Evolutionary conservation across 352 stramenopile genomes (phyloP).

Genomic region (Globisporangium irregulare): DNA sequence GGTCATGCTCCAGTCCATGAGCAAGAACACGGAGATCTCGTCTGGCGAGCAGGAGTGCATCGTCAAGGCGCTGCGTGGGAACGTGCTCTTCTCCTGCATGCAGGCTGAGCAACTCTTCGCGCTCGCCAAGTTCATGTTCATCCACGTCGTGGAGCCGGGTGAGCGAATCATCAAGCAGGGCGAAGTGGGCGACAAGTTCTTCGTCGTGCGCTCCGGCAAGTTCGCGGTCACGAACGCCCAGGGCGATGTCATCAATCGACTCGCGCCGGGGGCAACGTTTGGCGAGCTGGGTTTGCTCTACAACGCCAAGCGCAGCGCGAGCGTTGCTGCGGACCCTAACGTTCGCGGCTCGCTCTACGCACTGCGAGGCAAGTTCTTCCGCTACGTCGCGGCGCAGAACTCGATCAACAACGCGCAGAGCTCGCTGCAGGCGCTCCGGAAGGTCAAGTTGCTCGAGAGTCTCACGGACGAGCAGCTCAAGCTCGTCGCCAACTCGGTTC

Average conservation of each 20-base stretch:
- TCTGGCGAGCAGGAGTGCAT: slow-evolving; percentile 38
- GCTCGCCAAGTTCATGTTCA: slow-evolving; percentile 68
- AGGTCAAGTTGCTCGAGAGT: slow-evolving; percentile 37
- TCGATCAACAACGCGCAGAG: slow-evolving; percentile 38
- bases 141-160: slow-evolving; percentile 67
- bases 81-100: slow-evolving; percentile 82
- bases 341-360: slow-evolving; percentile 37
- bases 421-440: slow-evolving; percentile 43
- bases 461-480: slow-evolving; percentile 47
- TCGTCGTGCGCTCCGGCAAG: slow-evolving; percentile 47
- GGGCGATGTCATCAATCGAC: slow-evolving; percentile 40
- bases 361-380: slow-evolving; percentile 48
- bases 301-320: slow-evolving; percentile 49
- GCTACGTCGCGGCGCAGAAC: slow-evolving; percentile 43
- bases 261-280: slow-evolving; percentile 38
- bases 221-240: slow-evolving; percentile 46
- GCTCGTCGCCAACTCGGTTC: slow-evolving; percentile 38
- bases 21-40: slow-evolving; percentile 26
- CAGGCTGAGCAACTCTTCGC: slow-evolving; percentile 66
- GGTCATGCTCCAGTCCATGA: slow-evolving; percentile 23
- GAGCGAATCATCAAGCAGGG: slow-evolving; percentile 78
- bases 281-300: slow-evolving; percentile 59
- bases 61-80: slow-evolving; percentile 58
- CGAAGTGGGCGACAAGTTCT: slow-evolving; percentile 81
- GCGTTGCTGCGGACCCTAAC: slow-evolving; percentile 33